phyloP scores from a whole-genome alignment of 2,329 filamentous ascomycete species.

The Pseudogymnoascus sp. region DNA sequence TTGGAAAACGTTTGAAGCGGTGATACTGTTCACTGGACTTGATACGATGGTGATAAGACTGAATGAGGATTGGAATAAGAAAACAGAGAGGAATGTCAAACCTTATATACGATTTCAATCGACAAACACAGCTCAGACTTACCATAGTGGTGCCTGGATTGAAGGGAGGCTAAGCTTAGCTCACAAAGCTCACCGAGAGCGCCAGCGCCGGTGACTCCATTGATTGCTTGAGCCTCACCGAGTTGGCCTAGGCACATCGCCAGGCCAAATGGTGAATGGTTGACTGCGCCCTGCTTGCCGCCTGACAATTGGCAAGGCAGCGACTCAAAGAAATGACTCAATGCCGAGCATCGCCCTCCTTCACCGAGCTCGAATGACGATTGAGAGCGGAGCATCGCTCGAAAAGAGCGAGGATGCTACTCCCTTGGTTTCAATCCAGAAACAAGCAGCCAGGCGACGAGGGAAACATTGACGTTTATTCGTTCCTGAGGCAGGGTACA shows the following conservation, averaged over 20 bases:
- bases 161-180: slow-evolving; percentile 4
- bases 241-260: not conserved
- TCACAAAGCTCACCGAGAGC: not conserved
- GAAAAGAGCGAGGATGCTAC: slow-evolving; percentile 6
- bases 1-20: not conserved
- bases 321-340: slow-evolving; percentile 8
- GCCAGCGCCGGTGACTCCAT: slow-evolving; percentile 3
- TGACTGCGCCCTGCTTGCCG: slow-evolving; percentile 1
- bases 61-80: slow-evolving; percentile 1
- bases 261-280: slow-evolving; percentile 1
- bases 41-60: not conserved
- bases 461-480: slow-evolving; percentile 3
- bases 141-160: slow-evolving; percentile 2
- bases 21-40: not conserved
- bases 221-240: slow-evolving; percentile 4
- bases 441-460: slow-evolving; percentile 4
- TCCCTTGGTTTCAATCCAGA: slow-evolving; percentile 6
- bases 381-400: not conserved
- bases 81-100: not conserved
- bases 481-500: slow-evolving; percentile 7
- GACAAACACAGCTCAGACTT: not conserved
- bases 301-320: slow-evolving; percentile 2
- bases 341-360: not conserved
- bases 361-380: slow-evolving; percentile 1
- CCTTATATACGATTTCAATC: not conserved